Evolutionary conservation across 164 flowering plant genomes (phyloP), one percentile per base, ranked within the genome.

Genomic region (Liquidambar formosana): DNA sequence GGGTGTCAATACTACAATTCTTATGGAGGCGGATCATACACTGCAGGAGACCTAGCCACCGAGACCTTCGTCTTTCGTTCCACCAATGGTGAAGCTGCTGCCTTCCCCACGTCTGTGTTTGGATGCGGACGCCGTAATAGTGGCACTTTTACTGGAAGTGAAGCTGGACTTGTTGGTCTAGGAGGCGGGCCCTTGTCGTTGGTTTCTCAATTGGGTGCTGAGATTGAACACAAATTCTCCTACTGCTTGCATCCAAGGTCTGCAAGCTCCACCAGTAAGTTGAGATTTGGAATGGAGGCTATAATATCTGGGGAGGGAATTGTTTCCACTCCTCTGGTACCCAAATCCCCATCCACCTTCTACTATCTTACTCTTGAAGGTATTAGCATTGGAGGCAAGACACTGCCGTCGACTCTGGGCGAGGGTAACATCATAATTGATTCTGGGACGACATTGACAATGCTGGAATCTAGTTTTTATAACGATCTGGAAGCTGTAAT

Each of bases 1-100:
- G 1, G 2, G 8, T 78, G 76, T 64, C 13, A 8, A 0, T 78
- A 78, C 25, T 12, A 21, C 1, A 27, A 57, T 4, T 4, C 22
- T 0, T 80, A 82, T 61, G 85, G 80, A 1, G 85, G 78, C n/a
- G 43, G 22, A 0, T 77, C 81, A 0, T 73, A 8, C 67, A 73
- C 81, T 0, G 11, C 5, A 0, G 81, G 83, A 0, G 63, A 70
- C 8, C 68, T 82, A 16, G 75, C 79, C 1, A 8, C 48, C 0
- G 83, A 83, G 0, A 78, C 76, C 1, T 2, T 83, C 13, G 67
- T 77, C 15, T 23, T 83, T 1, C 70, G 47, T 9, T 73, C 85
- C 6, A 63, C 74, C 41, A 33, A 33, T 33, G 41, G 41, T 33
- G 18, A 12, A 14, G 13, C 74, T 0, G 57, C 63, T n/a, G 43